Evolutionary conservation across 441 rosid species (phyloP), one percentile per base, ranked within the genome.

Genomic region (Macaranga tanarius): DNA sequence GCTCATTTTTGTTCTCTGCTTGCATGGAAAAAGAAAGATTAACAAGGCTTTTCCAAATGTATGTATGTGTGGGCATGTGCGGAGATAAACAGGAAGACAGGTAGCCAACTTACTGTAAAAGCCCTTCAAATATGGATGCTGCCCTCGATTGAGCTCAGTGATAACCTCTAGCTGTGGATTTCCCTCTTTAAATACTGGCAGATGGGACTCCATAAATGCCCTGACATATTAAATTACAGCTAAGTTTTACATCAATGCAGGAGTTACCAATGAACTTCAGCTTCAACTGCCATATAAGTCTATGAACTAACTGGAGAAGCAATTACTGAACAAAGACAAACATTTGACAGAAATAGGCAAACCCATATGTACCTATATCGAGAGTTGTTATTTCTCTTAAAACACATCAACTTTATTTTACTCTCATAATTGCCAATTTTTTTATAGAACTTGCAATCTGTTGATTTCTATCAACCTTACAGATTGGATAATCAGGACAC

Each of bases 51-150:
- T 52, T 62, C 40, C 20, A 45, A 9, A 70, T 34, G 25, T 28
- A 20, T 66, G 51, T 6, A 42, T 1, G 11, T 11, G 8, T 16
- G 19, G 34, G 5, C 16, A 28, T 1, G 23, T n/a, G 22, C 0
- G 22, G 11, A 26, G 2, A 44, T 9, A 59, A 16, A 22, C 7
- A n/a, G 61, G 31, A 34, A 28, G 16, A 56, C 40, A 26, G 55
- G 69, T 60, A 61, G 19, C 48, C 25, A 47, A 48, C 69, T 80
- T 85, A 92, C 97, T 87, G 85, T 88, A 92, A 20, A 88, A 77
- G 66, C 81, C 98, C 86, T 92, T 92, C 82, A 95, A 73, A 71
- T 61, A 84, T 58, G 98, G 99, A 87, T 89, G 98, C 65, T 95
- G 96, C 60, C 98, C 97, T 2, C 96, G 87, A 47, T 85, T 81